phyloP scores from a whole-genome alignment of 306 rosid genomes.

The Psophocarpus tetragonolobus region DNA sequence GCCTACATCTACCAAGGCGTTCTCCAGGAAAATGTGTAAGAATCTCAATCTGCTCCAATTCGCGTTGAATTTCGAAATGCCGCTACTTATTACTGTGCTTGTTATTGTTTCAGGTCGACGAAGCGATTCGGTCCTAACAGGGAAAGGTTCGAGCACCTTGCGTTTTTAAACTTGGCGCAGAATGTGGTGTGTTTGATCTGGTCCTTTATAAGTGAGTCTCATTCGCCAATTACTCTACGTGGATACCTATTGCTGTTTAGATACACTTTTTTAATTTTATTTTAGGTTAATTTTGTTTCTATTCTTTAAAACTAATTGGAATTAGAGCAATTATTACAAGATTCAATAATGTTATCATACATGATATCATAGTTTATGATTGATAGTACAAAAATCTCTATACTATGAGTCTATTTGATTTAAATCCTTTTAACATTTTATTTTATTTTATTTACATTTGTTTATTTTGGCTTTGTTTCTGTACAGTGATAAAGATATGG shows the following conservation, averaged over 20 bases:
- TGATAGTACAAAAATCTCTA: not conserved
- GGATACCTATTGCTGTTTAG: not conserved
- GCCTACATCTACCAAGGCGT: conserved; percentile 96
- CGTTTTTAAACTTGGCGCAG: conserved; percentile 90
- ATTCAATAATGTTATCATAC: not conserved
- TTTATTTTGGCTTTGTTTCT: conserved; percentile 3
- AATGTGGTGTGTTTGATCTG: conserved; percentile 90
- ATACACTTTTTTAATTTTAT: not conserved
- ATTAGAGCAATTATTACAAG: not conserved
- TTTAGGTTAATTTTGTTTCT: not conserved
- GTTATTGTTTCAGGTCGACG: conserved; percentile 67
- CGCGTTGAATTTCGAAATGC: not conserved
- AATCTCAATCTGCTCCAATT: not conserved
- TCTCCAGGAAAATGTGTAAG: conserved; percentile 94
- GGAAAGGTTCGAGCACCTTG: conserved; percentile 83
- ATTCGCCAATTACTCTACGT: not conserved
- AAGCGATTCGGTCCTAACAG: conserved; percentile 82
- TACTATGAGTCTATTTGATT: not conserved
- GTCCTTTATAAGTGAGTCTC: conserved; percentile 83
- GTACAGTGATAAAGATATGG: conserved; percentile 84
- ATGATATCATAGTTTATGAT: too few relatives aligned
- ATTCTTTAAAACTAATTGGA: not conserved
- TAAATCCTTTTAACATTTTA: not conserved
- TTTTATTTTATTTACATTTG: not conserved
- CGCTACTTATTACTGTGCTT: not conserved